Conservation (phyloP, 1,284 basidiomycete species). For the Quambalaria eucalypti region DNA sequence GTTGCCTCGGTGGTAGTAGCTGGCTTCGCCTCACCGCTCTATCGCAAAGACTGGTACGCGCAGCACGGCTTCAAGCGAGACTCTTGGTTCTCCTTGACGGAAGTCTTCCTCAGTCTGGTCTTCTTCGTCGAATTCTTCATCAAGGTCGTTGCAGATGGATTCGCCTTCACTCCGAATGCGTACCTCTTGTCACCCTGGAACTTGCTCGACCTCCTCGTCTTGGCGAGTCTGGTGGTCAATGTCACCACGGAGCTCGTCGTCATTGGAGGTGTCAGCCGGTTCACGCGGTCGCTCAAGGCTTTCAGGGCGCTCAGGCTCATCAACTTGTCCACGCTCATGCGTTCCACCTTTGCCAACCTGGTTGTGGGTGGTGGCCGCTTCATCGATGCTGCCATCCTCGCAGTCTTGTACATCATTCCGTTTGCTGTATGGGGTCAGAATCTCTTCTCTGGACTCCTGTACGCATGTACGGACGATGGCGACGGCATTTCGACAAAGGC, state of each 20-base stretch:
- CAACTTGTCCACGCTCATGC: constrained; percentile 61
- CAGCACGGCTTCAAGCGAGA: constrained; percentile 57
- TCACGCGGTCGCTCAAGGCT: constrained; percentile 79
- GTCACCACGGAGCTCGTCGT: constrained; percentile 68
- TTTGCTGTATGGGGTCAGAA: constrained; percentile 96
- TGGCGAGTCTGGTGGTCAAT: constrained; percentile 73
- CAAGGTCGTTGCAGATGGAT: constrained; percentile 87
- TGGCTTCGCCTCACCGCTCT: constrained; percentile 73
- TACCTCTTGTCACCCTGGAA: constrained; percentile 91
- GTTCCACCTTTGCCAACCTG: constrained; percentile 82
- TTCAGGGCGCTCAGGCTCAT: constrained; percentile 80
- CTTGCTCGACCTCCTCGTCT: constrained; percentile 75
- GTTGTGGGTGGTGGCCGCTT: constrained; percentile 79
- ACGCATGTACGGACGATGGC: constrained; percentile 67
- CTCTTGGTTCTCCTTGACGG: constrained; percentile 82
- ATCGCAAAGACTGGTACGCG: constrained; percentile 67
- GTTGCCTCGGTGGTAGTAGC: constrained; percentile 77
- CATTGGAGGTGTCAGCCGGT: constrained; percentile 63
- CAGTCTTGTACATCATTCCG: constrained; percentile 84
- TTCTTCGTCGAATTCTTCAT: constrained; percentile 78
- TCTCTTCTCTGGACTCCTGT: constrained; percentile 79
- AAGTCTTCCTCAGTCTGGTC: constrained; percentile 64
- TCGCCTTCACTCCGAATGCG: constrained; percentile 77
- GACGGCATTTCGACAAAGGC: constrained; percentile 53
- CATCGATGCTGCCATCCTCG: constrained; percentile 81